Conservation (phyloP, 2,329 filamentous ascomycete species). For the Epichloe glyceriae region DNA sequence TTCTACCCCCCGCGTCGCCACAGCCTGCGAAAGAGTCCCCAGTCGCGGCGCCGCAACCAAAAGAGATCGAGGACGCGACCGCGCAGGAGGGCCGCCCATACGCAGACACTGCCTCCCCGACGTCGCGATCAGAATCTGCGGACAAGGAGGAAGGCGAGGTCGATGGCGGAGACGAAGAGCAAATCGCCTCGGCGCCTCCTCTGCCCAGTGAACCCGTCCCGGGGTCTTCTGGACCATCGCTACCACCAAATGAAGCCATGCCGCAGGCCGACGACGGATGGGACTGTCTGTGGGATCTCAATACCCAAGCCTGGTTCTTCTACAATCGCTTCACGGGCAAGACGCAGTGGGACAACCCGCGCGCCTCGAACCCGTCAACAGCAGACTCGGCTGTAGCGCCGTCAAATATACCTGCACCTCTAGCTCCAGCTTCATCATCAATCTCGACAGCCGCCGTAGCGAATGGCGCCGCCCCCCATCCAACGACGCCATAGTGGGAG, state of each 20-base stretch:
- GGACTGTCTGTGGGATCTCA: slow-evolving; percentile 66
- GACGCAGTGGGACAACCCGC: slow-evolving; percentile 79
- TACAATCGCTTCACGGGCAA: slow-evolving; percentile 66
- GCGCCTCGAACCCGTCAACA: slow-evolving; percentile 34
- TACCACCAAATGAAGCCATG: slow-evolving; percentile 30
- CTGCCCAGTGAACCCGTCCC: slow-evolving; percentile 22
- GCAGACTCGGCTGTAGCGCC: slow-evolving; percentile 7
- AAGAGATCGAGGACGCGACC: slow-evolving; percentile 3
- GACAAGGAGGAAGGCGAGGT: slow-evolving; percentile 4
- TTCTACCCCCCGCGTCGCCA: slow-evolving; percentile 1
- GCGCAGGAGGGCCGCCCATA: neutral
- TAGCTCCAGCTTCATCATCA: slow-evolving; percentile 12
- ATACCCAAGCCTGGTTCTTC: slow-evolving; percentile 63
- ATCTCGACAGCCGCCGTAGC: slow-evolving; percentile 14
- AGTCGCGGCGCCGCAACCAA: slow-evolving; percentile 6
- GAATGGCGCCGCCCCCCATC: slow-evolving; percentile 11
- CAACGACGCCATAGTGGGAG: slow-evolving; percentile 40
- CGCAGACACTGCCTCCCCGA: neutral
- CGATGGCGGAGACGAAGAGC: slow-evolving; percentile 1
- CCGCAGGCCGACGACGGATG: slow-evolving; percentile 58
- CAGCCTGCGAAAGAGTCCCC: slow-evolving; percentile 8
- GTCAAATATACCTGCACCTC: slow-evolving; percentile 18
- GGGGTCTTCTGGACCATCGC: slow-evolving; percentile 20
- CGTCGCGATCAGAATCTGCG: neutral
- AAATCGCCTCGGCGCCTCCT: slow-evolving; percentile 12